Evolutionary conservation across 2,329 filamentous ascomycete genomes (phyloP).

Genomic region (Colletotrichum euphorbiae): DNA sequence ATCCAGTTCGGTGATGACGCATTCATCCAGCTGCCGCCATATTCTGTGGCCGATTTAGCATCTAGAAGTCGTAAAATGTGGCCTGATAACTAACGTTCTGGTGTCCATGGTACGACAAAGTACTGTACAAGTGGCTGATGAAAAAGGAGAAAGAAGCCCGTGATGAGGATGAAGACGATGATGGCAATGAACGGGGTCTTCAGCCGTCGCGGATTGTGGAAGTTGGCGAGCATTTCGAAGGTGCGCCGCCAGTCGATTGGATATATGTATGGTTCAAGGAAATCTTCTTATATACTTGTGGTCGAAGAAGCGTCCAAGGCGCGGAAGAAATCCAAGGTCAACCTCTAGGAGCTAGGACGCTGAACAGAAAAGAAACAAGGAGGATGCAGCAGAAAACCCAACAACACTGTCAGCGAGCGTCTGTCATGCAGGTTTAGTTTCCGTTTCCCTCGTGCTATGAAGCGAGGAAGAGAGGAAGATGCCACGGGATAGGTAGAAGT

Average conservation of each 20-base stretch:
- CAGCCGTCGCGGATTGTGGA: constrained; percentile 32
- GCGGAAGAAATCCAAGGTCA: not conserved
- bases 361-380: not conserved
- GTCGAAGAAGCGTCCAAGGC: not conserved
- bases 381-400: not conserved
- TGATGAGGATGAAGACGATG: constrained; percentile 66
- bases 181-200: constrained; percentile 45
- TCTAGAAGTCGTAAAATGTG: too few species aligned
- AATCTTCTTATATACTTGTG: not conserved
- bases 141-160: constrained; percentile 76
- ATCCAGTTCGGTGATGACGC: constrained; percentile 26
- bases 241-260: not conserved
- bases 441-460: not conserved
- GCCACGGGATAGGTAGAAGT: not conserved
- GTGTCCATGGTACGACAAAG: constrained; percentile 31
- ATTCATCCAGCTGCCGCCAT: constrained; percentile 39
- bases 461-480: not conserved
- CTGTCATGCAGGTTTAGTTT: not conserved
- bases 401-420: not conserved
- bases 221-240: constrained; percentile 31
- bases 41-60: constrained; percentile 24
- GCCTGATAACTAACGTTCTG: constrained; percentile 16
- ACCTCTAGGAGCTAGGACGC: not conserved
- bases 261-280: not conserved
- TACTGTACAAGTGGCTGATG: constrained; percentile 56